A percentile compares a stretch with the other conserved stretches of the same genome.
Conservation (phyloP, 352 stramenopile genomes). For the Thraustochytrium sp. region DNA sequence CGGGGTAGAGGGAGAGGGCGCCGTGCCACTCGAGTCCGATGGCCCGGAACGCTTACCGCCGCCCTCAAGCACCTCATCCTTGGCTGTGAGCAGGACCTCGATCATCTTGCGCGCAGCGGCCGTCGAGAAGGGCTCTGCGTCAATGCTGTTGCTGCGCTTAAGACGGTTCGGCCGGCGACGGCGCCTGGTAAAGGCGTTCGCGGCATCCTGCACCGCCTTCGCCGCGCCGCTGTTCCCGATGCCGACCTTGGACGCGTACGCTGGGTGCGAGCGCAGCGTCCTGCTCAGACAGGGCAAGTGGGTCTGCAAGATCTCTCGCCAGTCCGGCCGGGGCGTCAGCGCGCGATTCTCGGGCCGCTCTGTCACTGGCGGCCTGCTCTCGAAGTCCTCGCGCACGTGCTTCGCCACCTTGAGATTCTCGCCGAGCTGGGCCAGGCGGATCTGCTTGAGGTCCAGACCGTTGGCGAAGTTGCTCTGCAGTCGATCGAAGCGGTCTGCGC, state of each 20-base stretch:
- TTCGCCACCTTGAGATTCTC: constrained; percentile 5
- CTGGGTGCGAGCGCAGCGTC: neutral
- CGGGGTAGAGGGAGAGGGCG: too few species aligned
- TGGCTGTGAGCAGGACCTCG: neutral
- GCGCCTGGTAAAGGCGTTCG: neutral
- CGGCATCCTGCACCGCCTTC: neutral
- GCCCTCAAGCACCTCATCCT: too few species aligned
- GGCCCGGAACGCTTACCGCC: too few species aligned
- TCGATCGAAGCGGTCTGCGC: neutral
- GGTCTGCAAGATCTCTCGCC: neutral
- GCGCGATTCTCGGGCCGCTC: constrained; percentile 24
- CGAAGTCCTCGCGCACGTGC: neutral
- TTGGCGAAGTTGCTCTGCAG: neutral
- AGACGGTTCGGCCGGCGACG: neutral
- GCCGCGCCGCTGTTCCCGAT: neutral
- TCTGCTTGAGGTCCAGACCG: constrained; percentile 2
- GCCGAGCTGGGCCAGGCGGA: neutral
- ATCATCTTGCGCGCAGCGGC: constrained; percentile 20
- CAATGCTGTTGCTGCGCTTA: constrained; percentile 5
- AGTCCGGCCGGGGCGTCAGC: constrained; percentile 7
- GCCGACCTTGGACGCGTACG: neutral
- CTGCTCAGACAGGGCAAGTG: neutral
- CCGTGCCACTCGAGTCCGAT: too few species aligned
- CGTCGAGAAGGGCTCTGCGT: neutral
- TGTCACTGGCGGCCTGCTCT: neutral